phyloP scores from a whole-genome alignment of 2,329 filamentous ascomycete species.

The Zymoseptoria ardabiliae region DNA sequence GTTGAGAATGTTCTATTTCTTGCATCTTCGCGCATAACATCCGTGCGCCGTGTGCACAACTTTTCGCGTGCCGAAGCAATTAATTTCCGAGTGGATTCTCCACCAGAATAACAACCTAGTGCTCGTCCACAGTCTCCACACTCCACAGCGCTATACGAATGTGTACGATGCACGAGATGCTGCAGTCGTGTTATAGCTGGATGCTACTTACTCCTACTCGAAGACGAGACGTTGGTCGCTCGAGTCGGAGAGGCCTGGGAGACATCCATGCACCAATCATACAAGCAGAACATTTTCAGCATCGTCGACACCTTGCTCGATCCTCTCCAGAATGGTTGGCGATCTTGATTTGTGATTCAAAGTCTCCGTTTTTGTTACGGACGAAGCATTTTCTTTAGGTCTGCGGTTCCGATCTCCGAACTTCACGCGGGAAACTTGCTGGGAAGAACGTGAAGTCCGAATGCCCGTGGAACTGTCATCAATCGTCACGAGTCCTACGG shows the following conservation, averaged over 20 bases:
- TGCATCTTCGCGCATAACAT: neutral
- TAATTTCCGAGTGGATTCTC: neutral
- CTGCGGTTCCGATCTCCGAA: neutral
- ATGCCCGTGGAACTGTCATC: neutral
- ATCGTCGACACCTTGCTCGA: neutral
- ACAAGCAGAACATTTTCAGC: neutral
- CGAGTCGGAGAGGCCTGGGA: no score
- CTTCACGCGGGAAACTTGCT: no score
- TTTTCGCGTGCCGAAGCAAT: neutral
- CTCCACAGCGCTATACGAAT: neutral
- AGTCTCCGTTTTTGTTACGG: no score
- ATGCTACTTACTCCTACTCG: no score
- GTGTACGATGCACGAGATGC: neutral
- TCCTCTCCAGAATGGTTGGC: neutral
- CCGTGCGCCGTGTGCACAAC: no score
- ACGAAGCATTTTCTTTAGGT: neutral
- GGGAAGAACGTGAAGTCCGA: neutral
- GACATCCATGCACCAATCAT: neutral
- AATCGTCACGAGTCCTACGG: no score
- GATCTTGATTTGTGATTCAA: neutral
- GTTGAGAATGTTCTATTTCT: neutral
- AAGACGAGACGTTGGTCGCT: no score
- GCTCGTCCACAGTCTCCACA: no score
- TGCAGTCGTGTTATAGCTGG: no score
- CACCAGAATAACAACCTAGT: neutral